Percentiles rank a stretch among this genome's conserved stretches.
Evolutionary conservation across 805 yeast genomes (phyloP).

Genomic region (Nakazawaea sp.): DNA sequence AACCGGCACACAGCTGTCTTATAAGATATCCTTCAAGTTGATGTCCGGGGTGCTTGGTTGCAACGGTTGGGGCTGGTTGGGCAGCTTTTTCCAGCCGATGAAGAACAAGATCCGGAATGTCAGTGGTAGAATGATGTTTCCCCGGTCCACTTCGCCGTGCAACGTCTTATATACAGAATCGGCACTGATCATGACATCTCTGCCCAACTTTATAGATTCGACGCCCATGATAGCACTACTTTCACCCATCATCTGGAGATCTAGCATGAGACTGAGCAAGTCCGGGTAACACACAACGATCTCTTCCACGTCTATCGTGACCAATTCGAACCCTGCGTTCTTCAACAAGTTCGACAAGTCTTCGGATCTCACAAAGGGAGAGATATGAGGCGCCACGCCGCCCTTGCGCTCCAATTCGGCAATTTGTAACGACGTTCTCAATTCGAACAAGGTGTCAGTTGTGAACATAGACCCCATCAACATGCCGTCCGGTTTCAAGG

Average conservation of each 20-base stretch:
- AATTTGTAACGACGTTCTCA: slow-evolving; percentile 71
- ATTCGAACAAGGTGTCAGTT: slow-evolving; percentile 79
- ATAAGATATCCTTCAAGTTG: slow-evolving; percentile 56
- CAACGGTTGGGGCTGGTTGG: slow-evolving; percentile 64
- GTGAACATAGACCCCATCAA: slow-evolving; percentile 78
- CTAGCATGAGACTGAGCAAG: slow-evolving; percentile 57
- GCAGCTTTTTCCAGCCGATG: slow-evolving; percentile 80
- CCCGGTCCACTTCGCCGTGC: slow-evolving; percentile 59
- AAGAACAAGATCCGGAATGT: slow-evolving; percentile 73
- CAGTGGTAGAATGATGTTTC: slow-evolving; percentile 55
- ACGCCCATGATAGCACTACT: slow-evolving; percentile 51
- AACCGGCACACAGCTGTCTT: slow-evolving; percentile 7
- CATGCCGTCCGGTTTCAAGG: slow-evolving; percentile 73
- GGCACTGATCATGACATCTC: slow-evolving; percentile 68
- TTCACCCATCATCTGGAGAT: slow-evolving; percentile 80
- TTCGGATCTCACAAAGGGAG: slow-evolving; percentile 72
- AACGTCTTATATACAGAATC: slow-evolving; percentile 65
- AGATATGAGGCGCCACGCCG: slow-evolving; percentile 73
- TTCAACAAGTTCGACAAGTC: slow-evolving; percentile 72
- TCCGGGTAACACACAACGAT: slow-evolving; percentile 75
- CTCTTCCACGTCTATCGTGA: slow-evolving; percentile 82
- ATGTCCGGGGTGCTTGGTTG: slow-evolving; percentile 68
- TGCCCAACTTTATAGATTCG: slow-evolving; percentile 33
- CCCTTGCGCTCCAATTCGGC: slow-evolving; percentile 79
- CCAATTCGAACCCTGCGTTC: slow-evolving; percentile 70